These are phyloP conservation scores for Lanmaoa pseudosensibilis DNA, from an alignment of 768 basidiomycete genomes.

Conservation along the genomic window DNA sequence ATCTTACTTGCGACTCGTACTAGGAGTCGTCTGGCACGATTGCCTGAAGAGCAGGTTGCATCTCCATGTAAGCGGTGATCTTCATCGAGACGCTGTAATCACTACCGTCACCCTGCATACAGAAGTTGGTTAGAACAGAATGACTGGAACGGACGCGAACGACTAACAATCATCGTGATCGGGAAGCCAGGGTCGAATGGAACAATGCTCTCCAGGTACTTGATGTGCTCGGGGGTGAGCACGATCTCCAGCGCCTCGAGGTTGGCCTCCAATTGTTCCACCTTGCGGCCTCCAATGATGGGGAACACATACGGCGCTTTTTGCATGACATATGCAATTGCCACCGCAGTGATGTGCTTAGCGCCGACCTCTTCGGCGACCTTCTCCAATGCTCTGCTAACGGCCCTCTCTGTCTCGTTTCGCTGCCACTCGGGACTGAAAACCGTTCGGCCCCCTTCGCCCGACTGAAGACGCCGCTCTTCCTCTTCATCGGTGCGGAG, in stretches of 20 bases:
- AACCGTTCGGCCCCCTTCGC: slow-evolving; percentile 40
- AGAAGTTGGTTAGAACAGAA: too few species aligned
- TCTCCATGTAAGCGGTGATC: slow-evolving; percentile 19
- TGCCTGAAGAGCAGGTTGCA: slow-evolving; percentile 7
- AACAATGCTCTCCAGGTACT: slow-evolving; percentile 35
- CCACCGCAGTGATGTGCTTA: slow-evolving; percentile 37
- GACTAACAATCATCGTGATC: slow-evolving; percentile 32
- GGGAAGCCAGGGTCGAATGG: slow-evolving; percentile 45
- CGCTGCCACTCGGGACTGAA: slow-evolving; percentile 34
- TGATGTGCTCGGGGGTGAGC: slow-evolving; percentile 40
- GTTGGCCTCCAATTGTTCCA: slow-evolving; percentile 43
- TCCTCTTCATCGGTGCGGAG: slow-evolving; percentile 34
- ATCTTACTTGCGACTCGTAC: too few species aligned
- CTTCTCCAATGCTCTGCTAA: slow-evolving; percentile 37
- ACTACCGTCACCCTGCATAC: slow-evolving; percentile 27
- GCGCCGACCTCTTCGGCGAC: slow-evolving; percentile 42
- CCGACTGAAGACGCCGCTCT: slow-evolving; percentile 22
- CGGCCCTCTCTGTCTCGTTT: slow-evolving; percentile 31
- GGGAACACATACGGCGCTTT: slow-evolving; percentile 49
- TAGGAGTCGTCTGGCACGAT: slow-evolving; percentile 4
- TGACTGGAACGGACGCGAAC: too few species aligned
- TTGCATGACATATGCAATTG: slow-evolving; percentile 46
- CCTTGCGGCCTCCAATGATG: slow-evolving; percentile 43
- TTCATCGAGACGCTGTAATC: slow-evolving; percentile 8
- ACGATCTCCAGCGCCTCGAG: slow-evolving; percentile 43